Conservation (phyloP, 208 protist genomes). For the Sergeia podlipaevii region DNA sequence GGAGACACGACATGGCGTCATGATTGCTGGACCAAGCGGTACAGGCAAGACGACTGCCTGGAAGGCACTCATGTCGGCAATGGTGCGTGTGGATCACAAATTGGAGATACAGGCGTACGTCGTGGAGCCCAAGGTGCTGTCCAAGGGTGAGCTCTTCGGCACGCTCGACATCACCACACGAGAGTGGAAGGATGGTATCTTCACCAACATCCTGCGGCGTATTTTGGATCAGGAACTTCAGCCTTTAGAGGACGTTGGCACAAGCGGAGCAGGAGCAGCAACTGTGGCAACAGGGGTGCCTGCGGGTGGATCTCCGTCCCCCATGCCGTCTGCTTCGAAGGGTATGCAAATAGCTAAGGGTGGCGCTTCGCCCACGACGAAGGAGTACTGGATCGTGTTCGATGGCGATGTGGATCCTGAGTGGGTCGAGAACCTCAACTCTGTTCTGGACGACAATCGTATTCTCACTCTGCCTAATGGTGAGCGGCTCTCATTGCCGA, state of each 20-base stretch:
- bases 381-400: slow-evolving; percentile 98
- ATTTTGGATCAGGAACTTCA: slow-evolving; percentile 94
- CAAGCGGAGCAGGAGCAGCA: slow-evolving; percentile 28
- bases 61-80: slow-evolving; percentile 93
- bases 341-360: neutral
- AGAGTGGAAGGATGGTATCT: slow-evolving; percentile 99
- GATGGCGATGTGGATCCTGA: slow-evolving; percentile 99
- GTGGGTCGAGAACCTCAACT: slow-evolving; percentile 99
- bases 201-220: slow-evolving; percentile 96
- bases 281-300: neutral
- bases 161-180: slow-evolving; percentile 97
- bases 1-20: slow-evolving; percentile 97
- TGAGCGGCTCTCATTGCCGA: slow-evolving; percentile 96
- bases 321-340: neutral
- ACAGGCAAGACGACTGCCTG: slow-evolving; percentile 97
- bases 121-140: slow-evolving; percentile 99
- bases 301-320: no score
- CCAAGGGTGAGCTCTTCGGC: slow-evolving; percentile 98
- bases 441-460: slow-evolving; percentile 99
- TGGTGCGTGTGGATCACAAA: slow-evolving; percentile 60
- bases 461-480: slow-evolving; percentile 99
- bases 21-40: slow-evolving; percentile 99
- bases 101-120: slow-evolving; percentile 91
- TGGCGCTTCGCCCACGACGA: slow-evolving; percentile 10
- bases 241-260: slow-evolving; percentile 17